A percentile compares a stretch with the other conserved stretches of the same genome.
These are phyloP conservation scores for Gamsiella multidivaricata DNA, from an alignment of 192 early-diverging fungal species.

Conservation along the genomic window DNA sequence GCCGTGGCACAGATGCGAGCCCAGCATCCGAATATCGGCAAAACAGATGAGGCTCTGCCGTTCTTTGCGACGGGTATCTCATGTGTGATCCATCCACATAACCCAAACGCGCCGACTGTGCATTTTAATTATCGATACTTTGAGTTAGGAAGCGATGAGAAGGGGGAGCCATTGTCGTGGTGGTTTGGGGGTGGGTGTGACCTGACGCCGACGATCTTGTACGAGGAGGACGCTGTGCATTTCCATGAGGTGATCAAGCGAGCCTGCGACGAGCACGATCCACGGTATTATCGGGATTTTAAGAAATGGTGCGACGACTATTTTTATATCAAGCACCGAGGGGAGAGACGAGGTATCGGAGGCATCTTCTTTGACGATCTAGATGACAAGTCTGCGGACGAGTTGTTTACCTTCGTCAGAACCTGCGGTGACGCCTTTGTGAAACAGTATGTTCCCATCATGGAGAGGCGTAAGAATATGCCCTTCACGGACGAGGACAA, in stretches of 20 bases:
- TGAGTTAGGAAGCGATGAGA: slow-evolving; percentile 78
- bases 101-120: slow-evolving; percentile 93
- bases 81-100: slow-evolving; percentile 93
- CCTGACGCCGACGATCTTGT: slow-evolving; percentile 92
- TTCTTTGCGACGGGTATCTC: slow-evolving; percentile 93
- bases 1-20: slow-evolving; percentile 91
- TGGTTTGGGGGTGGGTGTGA: slow-evolving; percentile 99
- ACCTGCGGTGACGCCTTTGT: slow-evolving; percentile 85
- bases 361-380: slow-evolving; percentile 99
- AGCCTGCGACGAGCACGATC: slow-evolving; percentile 90
- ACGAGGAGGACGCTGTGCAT: slow-evolving; percentile 90
- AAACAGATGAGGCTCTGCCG: slow-evolving; percentile 64
- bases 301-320: slow-evolving; percentile 98
- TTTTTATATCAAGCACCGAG: slow-evolving; percentile 87
- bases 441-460: slow-evolving; percentile 89
- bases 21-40: slow-evolving; percentile 71
- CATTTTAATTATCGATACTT: slow-evolving; percentile 99
- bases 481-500: slow-evolving; percentile 84
- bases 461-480: slow-evolving; percentile 83
- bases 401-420: slow-evolving; percentile 87
- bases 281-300: slow-evolving; percentile 84
- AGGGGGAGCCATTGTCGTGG: slow-evolving; percentile 71
- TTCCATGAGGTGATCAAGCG: slow-evolving; percentile 93
- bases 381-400: slow-evolving; percentile 75
- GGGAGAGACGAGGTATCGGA: slow-evolving; percentile 92